Base-by-base conservation (phyloP, 805 yeast species). In the Hanseniaspora meyeri region DNA sequence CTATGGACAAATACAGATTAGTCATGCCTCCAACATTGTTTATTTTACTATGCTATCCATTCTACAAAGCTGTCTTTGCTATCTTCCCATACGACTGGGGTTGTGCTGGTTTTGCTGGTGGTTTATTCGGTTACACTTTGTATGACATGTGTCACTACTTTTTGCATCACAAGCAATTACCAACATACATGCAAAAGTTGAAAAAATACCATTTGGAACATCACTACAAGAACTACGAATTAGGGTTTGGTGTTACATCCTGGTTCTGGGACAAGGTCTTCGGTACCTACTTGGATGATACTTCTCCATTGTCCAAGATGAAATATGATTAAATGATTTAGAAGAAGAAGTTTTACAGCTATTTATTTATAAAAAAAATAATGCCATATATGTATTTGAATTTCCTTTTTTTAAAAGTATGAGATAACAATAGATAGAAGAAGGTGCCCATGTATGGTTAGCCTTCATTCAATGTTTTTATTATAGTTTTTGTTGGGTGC, bases 21-120 rank as follows among this genome's bases (percentile, higher is more conserved):
- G 99, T 93, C 39, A 85, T 93, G 86, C 99, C 99, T 2, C 99
- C 99, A 51, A 76, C 97, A 0, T 73, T 93, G 66, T 83, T 91
- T 61, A 60, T 83, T 16, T 70, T 78, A 2, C 72, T 93, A 60
- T 82, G 88, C 50, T 78, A 76, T 42, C 99, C 99, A 48, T 78
- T 93, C 70, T 87, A 86, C 72, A 79, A 73, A 62, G 69, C 87
- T 55, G 93, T 93, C 17, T 93, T 89, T 65, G 67, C 73, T 4
- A 60, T 89, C 8, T 77, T 93, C 63, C 95, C 97, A 55, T 85
- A 76, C 69, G 78, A 87, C 70, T 74, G 77, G 75, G 97, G 96
- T 5, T 85, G 95, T 71, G 82, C 90, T 3, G 95, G 93, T 0
- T 93, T 89, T 71, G 90, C 96, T 12, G 99, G 99, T 60, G 97